Conservation (phyloP, 2,329 filamentous ascomycete genomes). For the Hypoxylon sp. region DNA sequence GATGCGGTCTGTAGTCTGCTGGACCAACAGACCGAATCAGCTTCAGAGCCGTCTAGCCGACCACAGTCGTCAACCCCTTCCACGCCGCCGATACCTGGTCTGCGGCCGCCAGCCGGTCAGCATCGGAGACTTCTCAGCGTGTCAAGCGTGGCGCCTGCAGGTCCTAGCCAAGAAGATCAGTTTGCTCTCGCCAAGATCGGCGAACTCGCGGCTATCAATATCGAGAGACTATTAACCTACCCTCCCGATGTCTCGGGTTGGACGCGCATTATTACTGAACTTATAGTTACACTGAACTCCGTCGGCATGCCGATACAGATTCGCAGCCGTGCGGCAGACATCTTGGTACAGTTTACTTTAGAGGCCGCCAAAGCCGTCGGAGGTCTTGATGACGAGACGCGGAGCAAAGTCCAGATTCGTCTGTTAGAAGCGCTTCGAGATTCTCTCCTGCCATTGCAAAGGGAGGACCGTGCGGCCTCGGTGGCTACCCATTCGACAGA, state of each 20-base stretch:
- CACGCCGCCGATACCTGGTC: slow-evolving; percentile 43
- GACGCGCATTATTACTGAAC: slow-evolving; percentile 67
- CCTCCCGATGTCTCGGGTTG: slow-evolving; percentile 77
- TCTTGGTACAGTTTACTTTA: slow-evolving; percentile 65
- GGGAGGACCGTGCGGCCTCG: slow-evolving; percentile 59
- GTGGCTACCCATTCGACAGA: slow-evolving; percentile 70
- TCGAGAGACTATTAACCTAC: slow-evolving; percentile 75
- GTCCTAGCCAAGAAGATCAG: slow-evolving; percentile 67
- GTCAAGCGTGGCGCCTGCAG: slow-evolving; percentile 53
- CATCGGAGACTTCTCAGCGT: slow-evolving; percentile 58
- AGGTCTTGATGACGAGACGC: slow-evolving; percentile 57
- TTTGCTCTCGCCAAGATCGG: slow-evolving; percentile 77
- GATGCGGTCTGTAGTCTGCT: slow-evolving; percentile 77
- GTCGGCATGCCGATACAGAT: slow-evolving; percentile 59
- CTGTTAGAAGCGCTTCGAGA: slow-evolving; percentile 72
- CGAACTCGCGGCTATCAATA: slow-evolving; percentile 76
- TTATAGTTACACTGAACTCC: slow-evolving; percentile 61
- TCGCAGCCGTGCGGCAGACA: slow-evolving; percentile 68
- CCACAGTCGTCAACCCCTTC: slow-evolving; percentile 51
- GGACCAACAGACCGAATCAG: slow-evolving; percentile 48
- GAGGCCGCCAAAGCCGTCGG: slow-evolving; percentile 66
- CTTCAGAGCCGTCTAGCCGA: slow-evolving; percentile 44
- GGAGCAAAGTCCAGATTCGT: slow-evolving; percentile 73
- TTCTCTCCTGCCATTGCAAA: slow-evolving; percentile 67
- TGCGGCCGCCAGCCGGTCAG: slow-evolving; percentile 45